Percentiles rank a stretch among this genome's conserved stretches.
Evolutionary conservation across 805 yeast species (phyloP).

Genomic region (Yamadazyma phyllophila): DNA sequence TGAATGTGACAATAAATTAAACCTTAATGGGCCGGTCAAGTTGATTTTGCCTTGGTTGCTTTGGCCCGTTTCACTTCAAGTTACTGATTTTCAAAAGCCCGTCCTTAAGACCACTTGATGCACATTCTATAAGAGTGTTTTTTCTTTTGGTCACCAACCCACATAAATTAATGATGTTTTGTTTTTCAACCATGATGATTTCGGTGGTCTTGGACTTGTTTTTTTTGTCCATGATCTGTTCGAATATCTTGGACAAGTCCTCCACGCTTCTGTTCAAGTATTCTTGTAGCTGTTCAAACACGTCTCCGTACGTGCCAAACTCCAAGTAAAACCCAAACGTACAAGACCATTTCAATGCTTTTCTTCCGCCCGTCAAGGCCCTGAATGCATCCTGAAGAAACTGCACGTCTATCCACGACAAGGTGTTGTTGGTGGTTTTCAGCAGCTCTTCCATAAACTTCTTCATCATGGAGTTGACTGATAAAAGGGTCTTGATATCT

Average conservation of each 20-base stretch:
- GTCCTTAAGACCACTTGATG: constrained; percentile 40
- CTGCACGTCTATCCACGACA: constrained; percentile 85
- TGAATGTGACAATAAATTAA: too few species aligned
- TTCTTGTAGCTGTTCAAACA: constrained; percentile 71
- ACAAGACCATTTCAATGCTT: constrained; percentile 86
- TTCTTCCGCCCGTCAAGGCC: constrained; percentile 64
- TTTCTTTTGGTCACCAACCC: constrained; percentile 42
- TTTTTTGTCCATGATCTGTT: constrained; percentile 31
- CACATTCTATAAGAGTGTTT: constrained; percentile 41
- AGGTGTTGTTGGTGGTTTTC: constrained; percentile 20
- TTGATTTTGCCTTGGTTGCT: too few species aligned
- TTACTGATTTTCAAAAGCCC: constrained; percentile 20
- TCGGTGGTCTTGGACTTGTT: constrained; percentile 23
- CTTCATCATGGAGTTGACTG: constrained; percentile 62
- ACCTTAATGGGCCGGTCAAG: too few species aligned
- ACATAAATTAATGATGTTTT: constrained; percentile 41
- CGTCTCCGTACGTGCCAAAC: constrained; percentile 50
- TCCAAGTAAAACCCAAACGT: constrained; percentile 71
- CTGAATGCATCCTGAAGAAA: constrained; percentile 73
- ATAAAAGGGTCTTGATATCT: constrained; percentile 62
- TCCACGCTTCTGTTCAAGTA: constrained; percentile 66
- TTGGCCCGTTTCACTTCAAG: constrained; percentile 12
- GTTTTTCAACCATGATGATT: constrained; percentile 35
- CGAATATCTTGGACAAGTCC: constrained; percentile 61
- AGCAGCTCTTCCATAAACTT: constrained; percentile 52